Conservation (phyloP, 139 green algal genomes). For the Closterium sp. region DNA sequence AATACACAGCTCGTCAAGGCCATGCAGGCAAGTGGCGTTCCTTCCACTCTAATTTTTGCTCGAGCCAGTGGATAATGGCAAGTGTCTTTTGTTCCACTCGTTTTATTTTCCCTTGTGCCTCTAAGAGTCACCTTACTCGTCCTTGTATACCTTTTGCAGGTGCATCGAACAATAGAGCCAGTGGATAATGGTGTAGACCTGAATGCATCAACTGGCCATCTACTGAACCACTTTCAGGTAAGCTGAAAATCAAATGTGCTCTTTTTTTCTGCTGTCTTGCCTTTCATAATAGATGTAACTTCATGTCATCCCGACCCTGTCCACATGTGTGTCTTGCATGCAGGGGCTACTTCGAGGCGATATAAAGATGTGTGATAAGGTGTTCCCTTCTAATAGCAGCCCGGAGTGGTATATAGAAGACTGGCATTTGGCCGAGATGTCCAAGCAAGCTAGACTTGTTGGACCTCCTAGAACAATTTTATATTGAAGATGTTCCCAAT, state of each 20-base stretch:
- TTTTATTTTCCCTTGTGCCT: no score
- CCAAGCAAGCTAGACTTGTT: background rate
- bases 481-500: no score
- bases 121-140: no score
- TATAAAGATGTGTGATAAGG: background rate
- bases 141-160: no score
- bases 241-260: no score
- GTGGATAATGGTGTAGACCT: background rate
- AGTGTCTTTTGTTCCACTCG: no score
- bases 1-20: background rate
- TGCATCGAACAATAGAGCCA: background rate
- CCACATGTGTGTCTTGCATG: no score
- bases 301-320: no score
- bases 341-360: background rate
- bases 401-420: background rate
- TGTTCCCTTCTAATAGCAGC: background rate
- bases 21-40: background rate
- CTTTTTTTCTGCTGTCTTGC: background rate
- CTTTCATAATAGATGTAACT: no score
- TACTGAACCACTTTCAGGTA: background rate
- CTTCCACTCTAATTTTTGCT: no score
- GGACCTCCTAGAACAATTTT: background rate
- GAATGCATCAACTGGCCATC: background rate
- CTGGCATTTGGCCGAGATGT: background rate
- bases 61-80: no score